phyloP scores from a whole-genome alignment of 73 alveolate genomes.

The Stentor roeselii region DNA sequence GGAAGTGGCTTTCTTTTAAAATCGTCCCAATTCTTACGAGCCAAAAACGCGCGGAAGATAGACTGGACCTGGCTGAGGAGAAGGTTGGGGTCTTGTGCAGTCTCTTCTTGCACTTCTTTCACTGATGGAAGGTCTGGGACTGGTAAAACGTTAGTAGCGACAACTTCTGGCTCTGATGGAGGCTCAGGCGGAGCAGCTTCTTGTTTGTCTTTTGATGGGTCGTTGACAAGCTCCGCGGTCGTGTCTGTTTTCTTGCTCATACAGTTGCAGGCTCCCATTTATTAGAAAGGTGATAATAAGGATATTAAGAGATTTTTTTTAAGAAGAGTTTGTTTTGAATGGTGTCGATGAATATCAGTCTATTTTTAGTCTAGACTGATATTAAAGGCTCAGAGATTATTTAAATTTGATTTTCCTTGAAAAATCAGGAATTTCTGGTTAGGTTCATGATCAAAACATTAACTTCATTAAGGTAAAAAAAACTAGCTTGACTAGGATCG shows the following conservation, averaged over 20 bases:
- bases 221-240: background rate
- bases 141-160: background rate
- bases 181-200: too few species aligned
- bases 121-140: background rate
- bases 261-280: slow-evolving; percentile 2
- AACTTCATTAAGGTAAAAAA: too few species aligned
- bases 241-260: slow-evolving; percentile 8
- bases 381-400: too few species aligned
- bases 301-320: background rate
- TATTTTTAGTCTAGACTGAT: too few species aligned
- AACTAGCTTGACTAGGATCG: too few species aligned
- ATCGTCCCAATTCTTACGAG: background rate
- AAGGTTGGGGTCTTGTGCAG: background rate
- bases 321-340: background rate
- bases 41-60: background rate
- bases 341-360: too few species aligned
- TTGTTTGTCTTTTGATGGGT: background rate
- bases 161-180: background rate
- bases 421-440: too few species aligned
- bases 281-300: too few species aligned
- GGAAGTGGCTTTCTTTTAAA: background rate
- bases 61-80: background rate
- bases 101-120: background rate
- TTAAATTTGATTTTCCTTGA: too few species aligned
- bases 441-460: too few species aligned